Conservation (phyloP, 805 yeast species). For the Naumovozyma castellii region DNA sequence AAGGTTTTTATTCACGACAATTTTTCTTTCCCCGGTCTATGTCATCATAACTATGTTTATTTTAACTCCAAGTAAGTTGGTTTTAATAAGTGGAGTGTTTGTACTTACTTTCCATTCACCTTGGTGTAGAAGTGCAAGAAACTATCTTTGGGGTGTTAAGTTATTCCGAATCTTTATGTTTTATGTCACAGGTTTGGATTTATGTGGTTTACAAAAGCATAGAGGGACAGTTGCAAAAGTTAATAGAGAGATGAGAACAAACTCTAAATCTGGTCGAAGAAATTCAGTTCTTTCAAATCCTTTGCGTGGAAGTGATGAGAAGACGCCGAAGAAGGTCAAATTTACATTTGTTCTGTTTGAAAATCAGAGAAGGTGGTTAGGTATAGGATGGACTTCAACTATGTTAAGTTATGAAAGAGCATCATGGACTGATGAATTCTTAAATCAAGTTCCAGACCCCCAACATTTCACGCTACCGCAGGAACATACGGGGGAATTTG, state of each 20-base stretch:
- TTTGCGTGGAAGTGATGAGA: conserved; percentile 5
- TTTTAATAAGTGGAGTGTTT: conserved; percentile 48
- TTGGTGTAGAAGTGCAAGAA: conserved; percentile 69
- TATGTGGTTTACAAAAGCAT: conserved; percentile 38
- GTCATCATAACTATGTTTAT: conserved; percentile 57
- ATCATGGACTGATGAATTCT: conserved; percentile 94
- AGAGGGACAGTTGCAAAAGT: conserved; percentile 37
- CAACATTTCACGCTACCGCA: conserved; percentile 77
- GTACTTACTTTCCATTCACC: conserved; percentile 75
- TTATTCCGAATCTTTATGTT: conserved; percentile 60
- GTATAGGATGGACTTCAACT: conserved; percentile 95
- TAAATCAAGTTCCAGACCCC: conserved; percentile 73
- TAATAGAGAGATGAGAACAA: conserved; percentile 29
- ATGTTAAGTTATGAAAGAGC: conserved; percentile 86
- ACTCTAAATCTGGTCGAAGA: conserved; percentile 5
- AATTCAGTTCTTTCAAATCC: too few species aligned
- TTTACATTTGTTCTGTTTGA: conserved; percentile 90
- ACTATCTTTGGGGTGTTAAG: conserved; percentile 70
- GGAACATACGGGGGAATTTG: conserved; percentile 57
- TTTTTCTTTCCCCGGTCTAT: conserved; percentile 78
- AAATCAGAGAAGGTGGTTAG: conserved; percentile 94
- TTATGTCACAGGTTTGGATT: conserved; percentile 79
- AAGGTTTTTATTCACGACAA: conserved; percentile 71
- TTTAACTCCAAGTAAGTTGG: conserved; percentile 56
- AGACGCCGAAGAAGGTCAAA: conserved; percentile 39